Base-by-base conservation (phyloP, 176 grass and related monocot species). In the Elymus sibiricus region DNA sequence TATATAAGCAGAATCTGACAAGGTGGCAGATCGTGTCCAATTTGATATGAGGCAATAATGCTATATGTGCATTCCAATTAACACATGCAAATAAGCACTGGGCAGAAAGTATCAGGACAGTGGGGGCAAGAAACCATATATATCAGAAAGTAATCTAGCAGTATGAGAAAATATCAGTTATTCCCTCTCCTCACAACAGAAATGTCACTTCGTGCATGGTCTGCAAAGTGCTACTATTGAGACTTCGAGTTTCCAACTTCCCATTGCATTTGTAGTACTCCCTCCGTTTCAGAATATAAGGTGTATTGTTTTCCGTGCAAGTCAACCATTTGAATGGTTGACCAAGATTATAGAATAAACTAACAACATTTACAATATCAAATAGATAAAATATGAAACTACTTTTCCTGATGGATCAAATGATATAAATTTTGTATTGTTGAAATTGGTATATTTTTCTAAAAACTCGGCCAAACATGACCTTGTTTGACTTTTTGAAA, bases 61-160 rank as follows among this genome's bases (percentile, higher is more conserved):
- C 15, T 19, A 51, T 21, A 51, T 49, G 8, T 42, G 58, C 16
- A 5, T 49, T 27, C n/a, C 56, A 26, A 3, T 80, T 9, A 64
- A 80, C 38, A 64, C 25, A 80, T 29, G 60, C 16, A 80, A 80
- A 42, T 38, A 80, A 74, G 47, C 24, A 64, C 56, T 40, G 56
- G 22, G 37, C 5, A 27, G 24, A 25, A 79, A 62, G 59, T 14
- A 64, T 79, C 78, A 64, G 78, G 59, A 64, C 38, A 64, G 27
- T 21, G 38, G 7, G 59, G 14, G 37, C 55, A 58, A 64, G 37
- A 79, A 5, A 64, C 35, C 16, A 79, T 17, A 42, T 22, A 39
- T 25, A 61, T 61, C 21, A 78, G 77, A 59, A 79, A 79, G 77
- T 9, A 64, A 42, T 64, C 71, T 42, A 80, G 60, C 39, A 80